Evolutionary conservation across 768 basidiomycete genomes (phyloP).

Genomic region (Serendipita sp.): DNA sequence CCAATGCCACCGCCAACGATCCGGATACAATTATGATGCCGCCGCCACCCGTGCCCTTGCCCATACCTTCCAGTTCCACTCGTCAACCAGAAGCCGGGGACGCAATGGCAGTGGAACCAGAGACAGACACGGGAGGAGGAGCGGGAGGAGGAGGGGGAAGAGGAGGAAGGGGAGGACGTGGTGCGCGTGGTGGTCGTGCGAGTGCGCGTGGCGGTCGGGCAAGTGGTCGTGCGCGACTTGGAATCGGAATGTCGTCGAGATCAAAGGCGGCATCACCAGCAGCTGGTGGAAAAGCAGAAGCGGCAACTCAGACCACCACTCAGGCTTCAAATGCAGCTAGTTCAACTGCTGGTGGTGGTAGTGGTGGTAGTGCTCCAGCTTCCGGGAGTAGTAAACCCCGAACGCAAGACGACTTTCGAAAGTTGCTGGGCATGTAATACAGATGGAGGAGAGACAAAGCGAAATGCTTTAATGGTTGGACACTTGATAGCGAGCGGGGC

Average conservation of each 20-base stretch:
- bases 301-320: not conserved
- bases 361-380: too few species aligned
- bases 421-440: conserved; percentile 36
- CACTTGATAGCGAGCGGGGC: too few species aligned
- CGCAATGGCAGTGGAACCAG: too few species aligned
- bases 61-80: too few species aligned
- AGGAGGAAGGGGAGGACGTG: not conserved
- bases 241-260: not conserved
- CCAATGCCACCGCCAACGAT: too few species aligned
- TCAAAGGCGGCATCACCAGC: conserved; percentile 2
- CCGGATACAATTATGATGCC: not conserved
- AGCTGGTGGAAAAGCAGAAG: conserved; percentile 11
- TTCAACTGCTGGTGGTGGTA: too few species aligned
- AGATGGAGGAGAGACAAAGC: too few species aligned
- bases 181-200: not conserved
- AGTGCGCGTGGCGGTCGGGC: not conserved
- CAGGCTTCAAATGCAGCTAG: not conserved
- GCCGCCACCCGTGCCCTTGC: not conserved
- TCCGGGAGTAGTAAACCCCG: not conserved
- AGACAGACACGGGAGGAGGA: not conserved
- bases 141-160: not conserved
- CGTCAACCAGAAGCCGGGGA: too few species aligned
- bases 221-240: not conserved
- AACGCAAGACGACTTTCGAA: conserved; percentile 71
- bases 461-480: too few species aligned